phyloP scores from a whole-genome alignment of 805 yeast genomes.

The Schizosaccharomyces japonicus region DNA sequence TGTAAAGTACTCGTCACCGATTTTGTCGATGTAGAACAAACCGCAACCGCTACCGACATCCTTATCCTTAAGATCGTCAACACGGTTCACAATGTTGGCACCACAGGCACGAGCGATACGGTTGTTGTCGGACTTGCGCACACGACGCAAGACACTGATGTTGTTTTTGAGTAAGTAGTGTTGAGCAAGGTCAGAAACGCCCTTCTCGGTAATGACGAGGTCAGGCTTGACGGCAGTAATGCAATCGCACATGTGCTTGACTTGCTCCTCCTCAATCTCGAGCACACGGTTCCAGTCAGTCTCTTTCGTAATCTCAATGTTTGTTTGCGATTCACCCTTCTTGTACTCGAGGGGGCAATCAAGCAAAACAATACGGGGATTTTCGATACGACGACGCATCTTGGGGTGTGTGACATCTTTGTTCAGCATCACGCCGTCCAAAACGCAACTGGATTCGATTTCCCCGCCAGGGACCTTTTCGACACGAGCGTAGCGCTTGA shows the following conservation, averaged over 20 bases:
- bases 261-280: conserved; percentile 95
- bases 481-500: conserved; percentile 73
- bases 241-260: conserved; percentile 62
- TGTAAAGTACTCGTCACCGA: conserved; percentile 93
- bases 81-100: conserved; percentile 85
- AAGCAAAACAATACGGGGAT: conserved; percentile 67
- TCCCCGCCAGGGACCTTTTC: conserved; percentile 98
- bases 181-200: conserved; percentile 86
- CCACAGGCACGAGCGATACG: conserved; percentile 94
- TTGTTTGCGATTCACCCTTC: conserved; percentile 96
- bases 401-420: conserved; percentile 98
- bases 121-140: conserved; percentile 83
- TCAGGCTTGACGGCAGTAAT: conserved; percentile 72
- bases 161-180: conserved; percentile 86
- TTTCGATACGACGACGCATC: conserved; percentile 72
- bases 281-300: conserved; percentile 87
- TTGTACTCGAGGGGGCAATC: conserved; percentile 96
- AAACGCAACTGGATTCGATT: conserved; percentile 63
- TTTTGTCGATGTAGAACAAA: conserved; percentile 70
- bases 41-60: conserved; percentile 84
- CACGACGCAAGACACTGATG: conserved; percentile 78
- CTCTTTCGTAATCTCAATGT: conserved; percentile 87
- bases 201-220: conserved; percentile 89
- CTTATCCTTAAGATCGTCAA: conserved; percentile 75
- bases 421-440: conserved; percentile 79